Evolutionary conservation across 2,329 filamentous ascomycete species (phyloP), one percentile per base, ranked within the genome.

Genomic region (Akanthomyces muscarius): DNA sequence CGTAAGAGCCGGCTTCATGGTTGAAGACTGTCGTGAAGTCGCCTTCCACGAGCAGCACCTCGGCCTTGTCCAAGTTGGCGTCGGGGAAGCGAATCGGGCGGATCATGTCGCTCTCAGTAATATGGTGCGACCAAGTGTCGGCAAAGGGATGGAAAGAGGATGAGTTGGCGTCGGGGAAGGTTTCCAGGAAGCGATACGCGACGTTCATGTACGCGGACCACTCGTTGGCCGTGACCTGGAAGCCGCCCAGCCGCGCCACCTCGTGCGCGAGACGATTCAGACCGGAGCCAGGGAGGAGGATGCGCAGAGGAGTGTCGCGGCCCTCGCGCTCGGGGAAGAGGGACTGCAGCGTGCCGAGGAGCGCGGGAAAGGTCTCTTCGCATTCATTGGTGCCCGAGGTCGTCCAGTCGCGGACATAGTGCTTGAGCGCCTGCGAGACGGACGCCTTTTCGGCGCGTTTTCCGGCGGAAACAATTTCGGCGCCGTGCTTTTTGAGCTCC

Each of bases 141-240:
- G 84, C 69, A 64, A 84, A 86, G 0, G 83, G 83, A 65, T 84
- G 73, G 14, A 84, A 68, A 0, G 69, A 68, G 8, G 74, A 67
- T 2, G 72, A 66, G 5, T 70, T 63, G 0, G 67, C 55, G 0
- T 47, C n/a, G 3, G 70, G 65, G 47, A 74, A 66, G 5, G 70
- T 68, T 47, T 78, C 76, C 5, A 85, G 68, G 65, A 78, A 83
- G 1, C 83, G 78, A 65, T 84, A 84, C 0, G 77, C 80, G 1
- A 82, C 65, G 63, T 84, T 85, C 80, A 86, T 83, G 65, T 80
- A 86, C 71, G 80, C 78, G 1, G 82, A 85, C 80, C 80, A 86
- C 70, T 86, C 83, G 66, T 86, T 86, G 60, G 78, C 73, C 0
- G 81, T 83, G 0, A 85, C 83, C 28, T 83, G 73, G 62, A 83